These are phyloP conservation scores for Leccinum pachyderme DNA, from an alignment of 1,284 basidiomycete species.

Conservation along the genomic window DNA sequence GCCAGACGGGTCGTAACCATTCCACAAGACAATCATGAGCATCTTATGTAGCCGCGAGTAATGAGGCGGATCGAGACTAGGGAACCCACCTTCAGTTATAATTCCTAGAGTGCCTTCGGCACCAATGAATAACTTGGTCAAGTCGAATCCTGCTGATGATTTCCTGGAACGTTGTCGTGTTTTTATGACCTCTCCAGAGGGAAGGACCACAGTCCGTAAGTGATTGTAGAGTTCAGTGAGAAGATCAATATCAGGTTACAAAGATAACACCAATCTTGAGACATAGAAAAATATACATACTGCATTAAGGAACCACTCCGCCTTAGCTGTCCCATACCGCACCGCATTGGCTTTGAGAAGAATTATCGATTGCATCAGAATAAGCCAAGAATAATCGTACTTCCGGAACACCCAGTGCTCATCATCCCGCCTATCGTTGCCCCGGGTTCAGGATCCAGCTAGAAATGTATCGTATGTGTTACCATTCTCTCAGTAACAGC, in stretches of 20 bases:
- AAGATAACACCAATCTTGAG: too few relatives aligned
- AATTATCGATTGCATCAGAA: slow-evolving; percentile 2
- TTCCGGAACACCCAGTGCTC: slow-evolving; percentile 78
- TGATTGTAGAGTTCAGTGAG: too few relatives aligned
- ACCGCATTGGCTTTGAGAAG: slow-evolving; percentile 73
- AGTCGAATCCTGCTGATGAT: slow-evolving; percentile 88
- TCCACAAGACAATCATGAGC: slow-evolving; percentile 5
- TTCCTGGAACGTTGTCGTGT: slow-evolving; percentile 85
- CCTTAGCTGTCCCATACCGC: slow-evolving; percentile 83
- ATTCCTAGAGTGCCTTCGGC: slow-evolving; percentile 95
- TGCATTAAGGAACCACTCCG: slow-evolving; percentile 84
- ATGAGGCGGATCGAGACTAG: background rate
- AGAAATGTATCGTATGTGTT: background rate
- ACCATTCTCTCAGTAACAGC: too few relatives aligned
- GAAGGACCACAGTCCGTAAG: slow-evolving; percentile 79
- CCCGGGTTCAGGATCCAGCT: slow-evolving; percentile 76
- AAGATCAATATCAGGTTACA: too few relatives aligned
- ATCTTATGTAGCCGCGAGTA: background rate
- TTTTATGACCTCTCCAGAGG: slow-evolving; percentile 93
- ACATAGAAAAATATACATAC: slow-evolving; percentile 36
- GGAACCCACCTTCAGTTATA: slow-evolving; percentile 73
- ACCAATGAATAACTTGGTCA: slow-evolving; percentile 92
- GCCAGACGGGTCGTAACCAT: slow-evolving; percentile 77
- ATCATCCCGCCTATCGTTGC: slow-evolving; percentile 94
- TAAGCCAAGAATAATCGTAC: slow-evolving; percentile 38